A percentile compares a stretch with the other conserved stretches of the same genome.
Evolutionary conservation across 2,329 filamentous ascomycete genomes (phyloP).

Genomic region (Pseudogymnoascus sp.): DNA sequence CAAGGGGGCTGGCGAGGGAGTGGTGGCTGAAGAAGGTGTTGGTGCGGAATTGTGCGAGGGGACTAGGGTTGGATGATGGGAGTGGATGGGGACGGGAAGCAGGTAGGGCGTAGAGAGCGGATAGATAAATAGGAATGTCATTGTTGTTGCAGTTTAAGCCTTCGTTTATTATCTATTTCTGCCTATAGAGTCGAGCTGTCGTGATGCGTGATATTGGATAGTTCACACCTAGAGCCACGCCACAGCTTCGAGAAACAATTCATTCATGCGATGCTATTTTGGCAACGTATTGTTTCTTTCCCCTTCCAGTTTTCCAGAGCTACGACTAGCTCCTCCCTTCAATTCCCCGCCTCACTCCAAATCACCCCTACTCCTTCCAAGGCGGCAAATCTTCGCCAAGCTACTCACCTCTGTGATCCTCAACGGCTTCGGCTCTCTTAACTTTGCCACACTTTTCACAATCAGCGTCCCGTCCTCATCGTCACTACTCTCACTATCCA

Average conservation of each 20-base stretch:
- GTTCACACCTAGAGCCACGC: background rate
- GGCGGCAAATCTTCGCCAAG: background rate
- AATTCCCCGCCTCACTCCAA: background rate
- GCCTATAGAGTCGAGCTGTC: background rate
- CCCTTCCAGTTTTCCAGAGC: background rate
- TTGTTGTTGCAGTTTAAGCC: background rate
- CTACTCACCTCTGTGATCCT: background rate
- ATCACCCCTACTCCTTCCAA: background rate
- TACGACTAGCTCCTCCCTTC: background rate
- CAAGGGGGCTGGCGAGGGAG: conserved; percentile 64
- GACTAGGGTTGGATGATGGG: conserved; percentile 53
- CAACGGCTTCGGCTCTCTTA: background rate
- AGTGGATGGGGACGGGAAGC: conserved; percentile 1
- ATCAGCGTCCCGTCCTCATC: background rate
- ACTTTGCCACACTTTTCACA: background rate
- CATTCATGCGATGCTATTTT: background rate
- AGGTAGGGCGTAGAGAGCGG: background rate
- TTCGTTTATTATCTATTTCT: background rate
- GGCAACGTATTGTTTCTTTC: background rate
- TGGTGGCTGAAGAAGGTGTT: conserved; percentile 79
- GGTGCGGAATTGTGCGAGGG: conserved; percentile 65
- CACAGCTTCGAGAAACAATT: background rate
- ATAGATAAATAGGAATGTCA: background rate
- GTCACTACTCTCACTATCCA: background rate
- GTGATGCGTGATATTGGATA: background rate